Evolutionary conservation across 306 rosid species (phyloP), one percentile per base, ranked within the genome.

Genomic region (Trifolium dubium): DNA sequence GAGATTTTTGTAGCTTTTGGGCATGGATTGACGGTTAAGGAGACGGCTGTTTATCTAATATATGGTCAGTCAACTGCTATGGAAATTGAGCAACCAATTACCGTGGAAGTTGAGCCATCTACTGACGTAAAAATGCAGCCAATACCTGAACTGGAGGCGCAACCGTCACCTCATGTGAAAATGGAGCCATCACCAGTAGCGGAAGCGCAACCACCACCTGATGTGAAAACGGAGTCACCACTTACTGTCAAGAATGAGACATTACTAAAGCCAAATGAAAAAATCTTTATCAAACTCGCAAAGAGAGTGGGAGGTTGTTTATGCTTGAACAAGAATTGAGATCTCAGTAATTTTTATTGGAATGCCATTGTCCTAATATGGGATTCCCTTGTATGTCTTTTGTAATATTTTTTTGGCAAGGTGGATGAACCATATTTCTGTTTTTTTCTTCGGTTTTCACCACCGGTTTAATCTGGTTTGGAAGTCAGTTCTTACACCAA

Each of bases 11-110:
- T 61, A 3, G 64, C 18, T 37, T 50, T 37, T 50, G 58, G 65
- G 35, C 56, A 69, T 69, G 64, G 49, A 30, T 10, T 70, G 39
- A 30, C 12, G 2, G 58, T 62, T 3, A 62, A 34, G 59, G n/a
- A 37, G 15, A 77, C 71, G 3, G 47, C 58, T n/a, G n/a, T 78
- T 4, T 78, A 78, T 78, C 67, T 78, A 15, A 61, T 39, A 49
- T 69, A 15, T 37, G 76, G 3, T 23, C 23, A 77, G 10, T 34
- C 75, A 60, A n/a, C 14, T 11, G 3, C 43, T 1, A 11, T 30
- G 67, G n/a, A 58, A 28, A 41, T 59, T 10, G 67, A 58, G 59
- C 10, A 60, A 2, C 17, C 63, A 12, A 1, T 5, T 15, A 17
- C 12, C 2, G 4, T 1, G 49, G 14, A 51, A 61, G 66, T 32